Evolutionary conservation across 164 flowering plant genomes (phyloP), one percentile per base, ranked within the genome.

Genomic region (Kingdonia uniflora): DNA sequence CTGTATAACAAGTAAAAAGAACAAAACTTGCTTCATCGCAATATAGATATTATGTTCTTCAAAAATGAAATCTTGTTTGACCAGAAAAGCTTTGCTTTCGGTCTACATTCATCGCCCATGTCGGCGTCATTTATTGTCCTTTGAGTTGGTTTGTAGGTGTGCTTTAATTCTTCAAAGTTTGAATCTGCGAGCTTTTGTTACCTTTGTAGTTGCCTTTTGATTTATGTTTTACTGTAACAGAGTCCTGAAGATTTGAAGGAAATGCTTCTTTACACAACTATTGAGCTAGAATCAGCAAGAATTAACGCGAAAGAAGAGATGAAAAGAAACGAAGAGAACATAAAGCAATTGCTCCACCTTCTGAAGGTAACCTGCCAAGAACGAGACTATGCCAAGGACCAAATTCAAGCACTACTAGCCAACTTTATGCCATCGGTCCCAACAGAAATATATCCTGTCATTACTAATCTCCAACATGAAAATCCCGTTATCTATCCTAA

Each of bases 311-410:
- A 29, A 21, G 79, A 78, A 16, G 79, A 76, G 54, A 52, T 67
- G 63, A 64, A 51, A 49, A 80, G 62, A 63, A 70, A 65, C 53
- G 70, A 72, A 17, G 80, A 74, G 53, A 58, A 64, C 19, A 43
- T 68, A 15, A 64, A 68, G 48, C 69, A 72, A 11, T 40, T 81
- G 15, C 42, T 76, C 29, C 57, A 67, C 12, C 80, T 79, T 38
- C 60, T 87, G 2, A 64, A 67, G 39, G n/a, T 61, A 8, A 80
- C 77, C 1, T 61, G 59, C 49, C 71, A 72, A 63, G 92, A 87
- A 65, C 68, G 95, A 60, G 87, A 87, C 58, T 85, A 84, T 63
- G 89, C 95, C 6, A 78, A 53, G 59, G 65, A 64, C 42, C 85
- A 80, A 14, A 59, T 84, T 42, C 77, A 78, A 6, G 70, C 66